These are phyloP conservation scores for Paecilomyces formosus DNA, from an alignment of 2,329 filamentous ascomycete species.

Conservation along the genomic window DNA sequence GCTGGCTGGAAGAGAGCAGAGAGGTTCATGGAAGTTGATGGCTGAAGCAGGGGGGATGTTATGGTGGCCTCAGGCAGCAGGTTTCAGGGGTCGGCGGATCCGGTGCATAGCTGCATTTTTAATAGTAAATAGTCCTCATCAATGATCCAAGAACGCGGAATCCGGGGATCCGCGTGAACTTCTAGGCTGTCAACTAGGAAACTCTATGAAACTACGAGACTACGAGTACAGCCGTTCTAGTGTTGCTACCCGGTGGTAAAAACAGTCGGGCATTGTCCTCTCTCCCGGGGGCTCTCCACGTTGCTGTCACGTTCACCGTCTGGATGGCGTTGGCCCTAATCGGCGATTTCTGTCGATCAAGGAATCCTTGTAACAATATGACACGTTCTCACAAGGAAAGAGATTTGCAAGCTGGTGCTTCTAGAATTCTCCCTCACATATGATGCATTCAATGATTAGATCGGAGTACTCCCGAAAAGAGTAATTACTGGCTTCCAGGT, in stretches of 20 bases:
- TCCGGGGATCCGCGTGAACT: background rate
- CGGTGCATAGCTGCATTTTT: background rate
- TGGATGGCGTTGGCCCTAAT: background rate
- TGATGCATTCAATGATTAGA: background rate
- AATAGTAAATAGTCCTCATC: no score
- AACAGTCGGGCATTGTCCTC: background rate
- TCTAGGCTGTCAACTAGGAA: background rate
- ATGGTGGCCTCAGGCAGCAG: background rate
- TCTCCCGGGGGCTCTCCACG: background rate
- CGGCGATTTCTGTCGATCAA: background rate
- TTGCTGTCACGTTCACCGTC: background rate
- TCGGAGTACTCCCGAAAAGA: background rate
- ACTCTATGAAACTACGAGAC: background rate
- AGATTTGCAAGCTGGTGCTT: background rate
- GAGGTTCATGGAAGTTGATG: background rate
- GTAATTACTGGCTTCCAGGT: background rate
- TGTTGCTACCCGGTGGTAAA: background rate
- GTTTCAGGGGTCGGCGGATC: background rate
- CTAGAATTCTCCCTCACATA: background rate
- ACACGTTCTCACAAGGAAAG: background rate
- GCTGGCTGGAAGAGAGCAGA: background rate
- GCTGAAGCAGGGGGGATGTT: slow-evolving; percentile 1
- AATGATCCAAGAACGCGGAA: background rate
- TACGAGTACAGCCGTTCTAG: no score
- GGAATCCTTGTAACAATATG: background rate